Conservation (phyloP, 495 filamentous ascomycete species). For the Polyplosphaeria fusca region DNA sequence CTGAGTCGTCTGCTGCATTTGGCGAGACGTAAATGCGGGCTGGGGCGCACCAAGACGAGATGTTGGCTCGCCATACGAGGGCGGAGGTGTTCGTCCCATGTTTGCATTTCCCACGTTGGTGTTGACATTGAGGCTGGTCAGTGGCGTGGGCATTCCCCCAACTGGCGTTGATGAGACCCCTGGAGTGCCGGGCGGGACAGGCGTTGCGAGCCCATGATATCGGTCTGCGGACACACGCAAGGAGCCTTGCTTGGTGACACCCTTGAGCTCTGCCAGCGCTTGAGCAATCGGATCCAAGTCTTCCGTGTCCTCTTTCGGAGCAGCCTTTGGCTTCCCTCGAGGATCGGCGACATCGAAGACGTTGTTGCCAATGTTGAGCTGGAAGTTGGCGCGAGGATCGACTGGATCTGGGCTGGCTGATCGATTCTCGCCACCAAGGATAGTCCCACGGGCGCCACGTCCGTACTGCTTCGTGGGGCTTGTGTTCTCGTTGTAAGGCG, state of each 20-base stretch:
- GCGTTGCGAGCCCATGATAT: conserved; percentile 86
- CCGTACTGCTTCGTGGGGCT: conserved; percentile 38
- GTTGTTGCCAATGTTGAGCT: conserved; percentile 94
- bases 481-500: conserved; percentile 35
- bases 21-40: conserved; percentile 83
- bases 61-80: conserved; percentile 72
- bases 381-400: conserved; percentile 87
- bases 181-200: conserved; percentile 53
- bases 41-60: conserved; percentile 84
- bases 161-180: conserved; percentile 44
- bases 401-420: conserved; percentile 80
- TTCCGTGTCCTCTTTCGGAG: conserved; percentile 45
- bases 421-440: conserved; percentile 33
- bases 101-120: conserved; percentile 52
- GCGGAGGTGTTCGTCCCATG: conserved; percentile 71
- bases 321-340: conserved; percentile 34
- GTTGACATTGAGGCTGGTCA: conserved; percentile 42
- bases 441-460: conserved; percentile 20
- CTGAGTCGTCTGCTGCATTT: conserved; percentile 90
- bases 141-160: conserved; percentile 51
- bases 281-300: conserved; percentile 85
- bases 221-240: conserved; percentile 86
- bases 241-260: conserved; percentile 70
- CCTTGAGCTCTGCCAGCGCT: conserved; percentile 89
- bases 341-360: conserved; percentile 91